Percentiles rank a stretch among this genome's conserved stretches.
Conservation (phyloP, 202 grass and related monocot genomes). For the Eragrostis tef region DNA sequence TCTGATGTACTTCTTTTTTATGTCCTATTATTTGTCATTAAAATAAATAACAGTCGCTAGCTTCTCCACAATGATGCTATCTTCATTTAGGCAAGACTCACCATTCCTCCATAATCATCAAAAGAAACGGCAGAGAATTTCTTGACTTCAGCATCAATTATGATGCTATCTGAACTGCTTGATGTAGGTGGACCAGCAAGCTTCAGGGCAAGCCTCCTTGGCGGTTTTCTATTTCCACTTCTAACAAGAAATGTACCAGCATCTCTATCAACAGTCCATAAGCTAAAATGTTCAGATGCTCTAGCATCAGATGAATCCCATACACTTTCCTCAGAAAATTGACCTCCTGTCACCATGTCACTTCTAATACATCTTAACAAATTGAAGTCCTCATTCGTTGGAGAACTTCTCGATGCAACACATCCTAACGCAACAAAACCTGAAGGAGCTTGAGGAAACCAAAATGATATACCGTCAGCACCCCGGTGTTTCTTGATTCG, state of each 20-base stretch:
- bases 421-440: conserved; percentile 93
- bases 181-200: conserved; percentile 66
- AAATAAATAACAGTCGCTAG: conserved; percentile 20
- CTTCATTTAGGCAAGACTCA: conserved; percentile 48
- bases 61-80: background rate
- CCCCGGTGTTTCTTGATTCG: conserved; percentile 84
- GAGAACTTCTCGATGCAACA: conserved; percentile 74
- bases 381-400: conserved; percentile 63
- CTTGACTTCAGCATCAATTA: conserved; percentile 87
- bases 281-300: conserved; percentile 79
- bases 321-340: conserved; percentile 80
- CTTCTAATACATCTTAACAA: conserved; percentile 85
- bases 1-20: background rate
- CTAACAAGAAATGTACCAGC: conserved; percentile 88
- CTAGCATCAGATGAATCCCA: conserved; percentile 82
- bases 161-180: conserved; percentile 70
- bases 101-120: conserved; percentile 97
- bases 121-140: conserved; percentile 85
- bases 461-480: conserved; percentile 77
- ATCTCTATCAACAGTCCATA: conserved; percentile 83
- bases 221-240: conserved; percentile 78
- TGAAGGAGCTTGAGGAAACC: conserved; percentile 82
- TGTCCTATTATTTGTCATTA: background rate
- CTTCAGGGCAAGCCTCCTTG: conserved; percentile 80
- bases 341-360: conserved; percentile 87